phyloP scores from a whole-genome alignment of 768 basidiomycete species.

The Pulveroboletus frians region DNA sequence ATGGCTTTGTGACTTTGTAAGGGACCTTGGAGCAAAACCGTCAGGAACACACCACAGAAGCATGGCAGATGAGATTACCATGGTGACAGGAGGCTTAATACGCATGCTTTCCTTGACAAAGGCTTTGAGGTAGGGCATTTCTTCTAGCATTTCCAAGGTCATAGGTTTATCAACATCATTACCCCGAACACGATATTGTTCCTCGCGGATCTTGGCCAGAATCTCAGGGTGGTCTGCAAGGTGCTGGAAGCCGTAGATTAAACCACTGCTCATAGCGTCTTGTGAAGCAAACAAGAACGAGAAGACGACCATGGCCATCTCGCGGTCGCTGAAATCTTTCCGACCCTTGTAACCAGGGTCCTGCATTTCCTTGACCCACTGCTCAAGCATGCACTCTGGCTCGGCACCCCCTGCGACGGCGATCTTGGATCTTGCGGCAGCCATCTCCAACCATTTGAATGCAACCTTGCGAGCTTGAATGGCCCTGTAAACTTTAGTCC shows the following conservation, averaged over 20 bases:
- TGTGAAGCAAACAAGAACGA: conserved; percentile 96
- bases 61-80: conserved; percentile 48
- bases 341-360: conserved; percentile 67
- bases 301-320: conserved; percentile 96
- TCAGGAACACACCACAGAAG: conserved; percentile 4
- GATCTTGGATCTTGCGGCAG: conserved; percentile 74
- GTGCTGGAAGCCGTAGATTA: conserved; percentile 96
- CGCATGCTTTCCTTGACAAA: conserved; percentile 93
- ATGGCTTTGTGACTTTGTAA: conserved; percentile 83
- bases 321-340: conserved; percentile 83
- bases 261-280: conserved; percentile 96
- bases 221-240: conserved; percentile 89
- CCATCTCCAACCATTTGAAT: conserved; percentile 72
- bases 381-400: conserved; percentile 87
- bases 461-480: conserved; percentile 86
- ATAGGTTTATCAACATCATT: conserved; percentile 72
- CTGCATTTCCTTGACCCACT: conserved; percentile 76
- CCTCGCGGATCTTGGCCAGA: conserved; percentile 81
- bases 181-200: conserved; percentile 79
- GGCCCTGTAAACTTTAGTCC: conserved; percentile 94
- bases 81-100: conserved; percentile 89
- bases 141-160: conserved; percentile 83
- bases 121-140: conserved; percentile 90
- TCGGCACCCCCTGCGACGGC: conserved; percentile 76
- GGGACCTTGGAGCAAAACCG: conserved; percentile 58